Evolutionary conservation across 2,329 filamentous ascomycete species (phyloP).

Genomic region (Cladophialophora yegresii): DNA sequence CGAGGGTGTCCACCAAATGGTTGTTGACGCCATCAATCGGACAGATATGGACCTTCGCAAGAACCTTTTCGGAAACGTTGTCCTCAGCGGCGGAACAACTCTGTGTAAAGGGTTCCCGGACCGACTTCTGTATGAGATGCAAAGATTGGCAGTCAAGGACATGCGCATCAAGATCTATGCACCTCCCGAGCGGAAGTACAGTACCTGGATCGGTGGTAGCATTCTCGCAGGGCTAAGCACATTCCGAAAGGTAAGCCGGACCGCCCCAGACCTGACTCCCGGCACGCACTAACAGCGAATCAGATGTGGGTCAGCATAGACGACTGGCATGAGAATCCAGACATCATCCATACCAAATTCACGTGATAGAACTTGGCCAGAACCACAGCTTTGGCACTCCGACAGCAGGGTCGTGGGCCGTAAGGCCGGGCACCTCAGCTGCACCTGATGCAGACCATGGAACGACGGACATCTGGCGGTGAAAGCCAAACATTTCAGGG

Average conservation of each 20-base stretch:
- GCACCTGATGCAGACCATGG: neutral
- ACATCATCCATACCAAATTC: slow-evolving; percentile 98
- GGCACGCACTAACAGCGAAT: slow-evolving; percentile 7
- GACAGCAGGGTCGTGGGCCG: neutral
- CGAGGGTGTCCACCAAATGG: slow-evolving; percentile 94
- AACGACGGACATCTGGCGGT: slow-evolving; percentile 16
- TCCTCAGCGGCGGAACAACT: slow-evolving; percentile 92
- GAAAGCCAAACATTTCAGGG: slow-evolving; percentile 9
- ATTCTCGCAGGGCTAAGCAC: slow-evolving; percentile 96
- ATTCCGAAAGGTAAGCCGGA: slow-evolving; percentile 80
- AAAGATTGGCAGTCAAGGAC: slow-evolving; percentile 91
- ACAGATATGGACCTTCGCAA: slow-evolving; percentile 96
- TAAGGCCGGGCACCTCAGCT: neutral
- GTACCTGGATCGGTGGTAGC: slow-evolving; percentile 97
- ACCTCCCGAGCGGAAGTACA: slow-evolving; percentile 95
- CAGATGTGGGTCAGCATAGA: slow-evolving; percentile 99
- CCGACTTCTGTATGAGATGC: slow-evolving; percentile 85
- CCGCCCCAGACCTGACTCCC: neutral
- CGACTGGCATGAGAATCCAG: slow-evolving; percentile 99
- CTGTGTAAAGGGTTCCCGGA: slow-evolving; percentile 97
- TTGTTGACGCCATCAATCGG: slow-evolving; percentile 91
- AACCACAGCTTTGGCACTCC: neutral
- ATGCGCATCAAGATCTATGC: slow-evolving; percentile 99
- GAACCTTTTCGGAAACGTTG: slow-evolving; percentile 91
- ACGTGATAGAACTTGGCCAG: slow-evolving; percentile 57